Conservation (phyloP, 169 alveolate genomes). For the Neospora caninum region DNA sequence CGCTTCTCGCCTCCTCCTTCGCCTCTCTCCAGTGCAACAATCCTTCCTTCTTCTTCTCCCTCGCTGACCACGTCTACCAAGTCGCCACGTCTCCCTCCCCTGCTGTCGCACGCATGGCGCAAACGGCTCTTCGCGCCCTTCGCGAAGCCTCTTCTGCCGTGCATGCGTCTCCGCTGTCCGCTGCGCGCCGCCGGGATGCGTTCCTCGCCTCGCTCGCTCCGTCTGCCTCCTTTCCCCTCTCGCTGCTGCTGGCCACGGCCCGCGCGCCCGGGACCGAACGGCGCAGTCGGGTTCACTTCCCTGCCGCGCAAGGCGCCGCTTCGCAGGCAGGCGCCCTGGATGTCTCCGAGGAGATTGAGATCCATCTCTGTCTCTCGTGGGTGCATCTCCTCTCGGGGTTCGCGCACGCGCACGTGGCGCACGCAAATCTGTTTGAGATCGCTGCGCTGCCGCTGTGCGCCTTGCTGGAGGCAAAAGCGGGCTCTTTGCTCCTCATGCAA, state of each 20-base stretch:
- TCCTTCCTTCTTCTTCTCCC: slow-evolving; percentile 16
- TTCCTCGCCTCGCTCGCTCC: neutral
- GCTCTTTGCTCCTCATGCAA: slow-evolving; percentile 14
- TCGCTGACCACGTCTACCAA: slow-evolving; percentile 14
- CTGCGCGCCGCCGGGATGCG: neutral
- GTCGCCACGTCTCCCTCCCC: slow-evolving; percentile 19
- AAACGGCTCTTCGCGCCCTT: neutral
- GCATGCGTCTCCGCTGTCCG: slow-evolving; percentile 31
- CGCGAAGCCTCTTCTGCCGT: neutral
- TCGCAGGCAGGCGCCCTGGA: neutral
- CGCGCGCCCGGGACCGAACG: slow-evolving; percentile 22
- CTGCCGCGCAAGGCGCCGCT: neutral
- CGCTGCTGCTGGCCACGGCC: neutral
- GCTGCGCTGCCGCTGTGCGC: slow-evolving; percentile 48
- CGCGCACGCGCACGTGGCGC: slow-evolving; percentile 40
- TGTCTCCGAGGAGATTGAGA: neutral
- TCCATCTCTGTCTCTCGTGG: slow-evolving; percentile 46
- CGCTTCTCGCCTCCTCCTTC: slow-evolving; percentile 49
- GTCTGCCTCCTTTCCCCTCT: neutral
- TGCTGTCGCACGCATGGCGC: slow-evolving; percentile 26
- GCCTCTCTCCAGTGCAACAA: neutral
- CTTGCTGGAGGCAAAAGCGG: slow-evolving; percentile 40
- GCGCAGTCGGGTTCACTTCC: neutral
- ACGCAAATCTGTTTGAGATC: slow-evolving; percentile 38
- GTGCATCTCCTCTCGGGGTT: slow-evolving; percentile 40